These are phyloP conservation scores for Lophiostoma macrostomum DNA, from an alignment of 495 filamentous ascomycete species.

Conservation along the genomic window DNA sequence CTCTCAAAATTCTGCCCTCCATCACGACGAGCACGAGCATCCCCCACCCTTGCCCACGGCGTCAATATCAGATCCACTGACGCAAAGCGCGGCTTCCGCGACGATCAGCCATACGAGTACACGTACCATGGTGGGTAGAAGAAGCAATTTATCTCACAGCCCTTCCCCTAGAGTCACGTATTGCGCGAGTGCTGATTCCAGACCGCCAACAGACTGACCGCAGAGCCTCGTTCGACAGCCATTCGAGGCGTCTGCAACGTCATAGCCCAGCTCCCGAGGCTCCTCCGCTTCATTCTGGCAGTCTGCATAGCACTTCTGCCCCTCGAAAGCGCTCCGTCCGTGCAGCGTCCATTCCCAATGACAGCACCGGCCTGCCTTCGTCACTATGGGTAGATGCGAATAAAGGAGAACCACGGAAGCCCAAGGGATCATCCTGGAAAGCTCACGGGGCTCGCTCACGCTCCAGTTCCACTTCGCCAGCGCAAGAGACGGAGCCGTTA, in stretches of 20 bases:
- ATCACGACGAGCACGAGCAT: slow-evolving; percentile 7
- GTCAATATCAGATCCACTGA: slow-evolving; percentile 34
- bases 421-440: slow-evolving; percentile 13
- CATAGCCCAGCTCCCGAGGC: slow-evolving; percentile 2
- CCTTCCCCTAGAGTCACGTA: too few species aligned
- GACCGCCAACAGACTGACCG: slow-evolving; percentile 23
- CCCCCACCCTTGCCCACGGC: slow-evolving; percentile 13
- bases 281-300: not conserved
- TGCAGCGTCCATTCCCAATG: slow-evolving; percentile 9
- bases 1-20: slow-evolving; percentile 11
- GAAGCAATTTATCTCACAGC: slow-evolving; percentile 7
- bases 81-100: slow-evolving; percentile 21
- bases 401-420: slow-evolving; percentile 23
- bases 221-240: slow-evolving; percentile 23
- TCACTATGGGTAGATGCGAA: slow-evolving; percentile 22
- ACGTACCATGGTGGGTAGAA: slow-evolving; percentile 34
- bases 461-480: slow-evolving; percentile 11
- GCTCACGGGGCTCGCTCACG: slow-evolving; percentile 2
- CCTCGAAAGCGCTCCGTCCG: slow-evolving; percentile 17
- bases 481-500: not conserved
- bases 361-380: slow-evolving; percentile 6
- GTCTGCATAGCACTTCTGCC: not conserved
- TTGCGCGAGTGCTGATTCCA: slow-evolving; percentile 14
- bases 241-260: slow-evolving; percentile 5
- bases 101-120: slow-evolving; percentile 14